A percentile compares a stretch with the other conserved stretches of the same genome.
Conservation (phyloP, 306 rosid genomes). For the Cicer judaicum region DNA sequence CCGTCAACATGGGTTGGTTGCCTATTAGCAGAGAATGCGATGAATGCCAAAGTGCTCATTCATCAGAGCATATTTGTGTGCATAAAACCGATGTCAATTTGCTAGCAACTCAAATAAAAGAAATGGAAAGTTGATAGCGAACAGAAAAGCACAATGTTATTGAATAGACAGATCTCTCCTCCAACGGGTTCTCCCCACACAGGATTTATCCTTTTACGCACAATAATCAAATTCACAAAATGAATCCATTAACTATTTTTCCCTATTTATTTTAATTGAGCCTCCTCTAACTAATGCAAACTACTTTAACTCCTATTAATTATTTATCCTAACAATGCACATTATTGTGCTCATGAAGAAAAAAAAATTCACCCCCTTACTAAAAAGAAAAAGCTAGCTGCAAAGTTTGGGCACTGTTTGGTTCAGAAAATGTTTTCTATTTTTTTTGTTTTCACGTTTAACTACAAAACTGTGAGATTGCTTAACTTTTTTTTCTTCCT, state of each 20-base stretch:
- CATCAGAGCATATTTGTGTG: background rate
- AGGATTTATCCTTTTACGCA: background rate
- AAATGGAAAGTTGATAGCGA: background rate
- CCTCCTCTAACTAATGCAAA: conserved; percentile 3
- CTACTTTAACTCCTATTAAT: conserved; percentile 1
- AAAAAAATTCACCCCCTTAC: background rate
- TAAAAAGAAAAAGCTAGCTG: conserved; percentile 12
- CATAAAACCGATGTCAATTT: conserved; percentile 13
- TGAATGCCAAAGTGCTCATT: conserved; percentile 24
- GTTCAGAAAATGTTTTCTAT: background rate
- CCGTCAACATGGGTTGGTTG: conserved; percentile 19
- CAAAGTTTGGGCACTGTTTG: background rate
- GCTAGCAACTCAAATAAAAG: background rate
- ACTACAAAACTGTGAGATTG: too few relatives aligned
- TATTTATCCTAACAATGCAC: background rate
- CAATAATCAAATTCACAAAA: background rate
- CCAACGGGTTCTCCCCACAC: background rate
- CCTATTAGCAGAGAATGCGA: conserved; percentile 29
- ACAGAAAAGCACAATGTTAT: background rate
- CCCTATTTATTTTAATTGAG: conserved; percentile 6
- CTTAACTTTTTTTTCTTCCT: too few relatives aligned
- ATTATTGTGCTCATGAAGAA: conserved; percentile 1
- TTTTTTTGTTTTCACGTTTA: too few relatives aligned
- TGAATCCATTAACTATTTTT: conserved; percentile 5
- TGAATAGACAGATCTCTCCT: background rate